These are phyloP conservation scores for Nannochloropsis gaditana DNA, from an alignment of 108 stramenopile species.

Conservation along the genomic window DNA sequence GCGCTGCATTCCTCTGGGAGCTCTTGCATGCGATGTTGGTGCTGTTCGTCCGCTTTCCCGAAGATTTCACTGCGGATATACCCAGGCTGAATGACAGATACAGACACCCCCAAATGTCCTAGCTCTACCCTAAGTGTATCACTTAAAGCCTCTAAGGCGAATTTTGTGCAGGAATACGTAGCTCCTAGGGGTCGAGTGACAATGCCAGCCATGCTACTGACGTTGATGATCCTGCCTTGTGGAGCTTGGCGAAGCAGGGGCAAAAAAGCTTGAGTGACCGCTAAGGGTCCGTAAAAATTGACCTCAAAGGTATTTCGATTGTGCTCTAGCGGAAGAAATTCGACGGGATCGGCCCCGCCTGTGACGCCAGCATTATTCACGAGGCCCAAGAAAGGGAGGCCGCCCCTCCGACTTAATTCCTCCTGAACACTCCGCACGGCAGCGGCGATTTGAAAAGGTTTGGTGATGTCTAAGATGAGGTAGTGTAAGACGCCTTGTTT, in stretches of 20 bases:
- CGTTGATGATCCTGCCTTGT: background rate
- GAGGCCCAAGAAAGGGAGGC: background rate
- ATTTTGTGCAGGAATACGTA: constrained; percentile 20
- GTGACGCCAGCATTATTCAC: constrained; percentile 22
- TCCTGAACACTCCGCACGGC: background rate
- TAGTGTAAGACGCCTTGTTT: background rate
- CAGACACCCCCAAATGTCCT: background rate
- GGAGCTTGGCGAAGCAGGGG: background rate
- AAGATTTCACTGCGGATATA: constrained; percentile 11
- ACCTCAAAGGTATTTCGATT: constrained; percentile 5
- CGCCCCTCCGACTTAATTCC: background rate
- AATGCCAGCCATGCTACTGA: background rate
- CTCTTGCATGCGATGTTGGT: background rate
- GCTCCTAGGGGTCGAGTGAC: constrained; percentile 13
- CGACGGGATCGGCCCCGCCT: background rate
- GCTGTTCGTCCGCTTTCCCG: constrained; percentile 14
- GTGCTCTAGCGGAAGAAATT: background rate
- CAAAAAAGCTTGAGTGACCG: background rate
- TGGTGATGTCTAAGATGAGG: background rate
- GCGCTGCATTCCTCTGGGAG: background rate
- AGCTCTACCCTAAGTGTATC: constrained; percentile 8
- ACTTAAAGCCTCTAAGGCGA: constrained; percentile 8
- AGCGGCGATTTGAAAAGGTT: background rate
- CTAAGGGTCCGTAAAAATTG: constrained; percentile 5
- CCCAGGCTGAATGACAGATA: constrained; percentile 18